Conservation (phyloP, 1,139 yeast species). For the Yamadazyma conglobata region DNA sequence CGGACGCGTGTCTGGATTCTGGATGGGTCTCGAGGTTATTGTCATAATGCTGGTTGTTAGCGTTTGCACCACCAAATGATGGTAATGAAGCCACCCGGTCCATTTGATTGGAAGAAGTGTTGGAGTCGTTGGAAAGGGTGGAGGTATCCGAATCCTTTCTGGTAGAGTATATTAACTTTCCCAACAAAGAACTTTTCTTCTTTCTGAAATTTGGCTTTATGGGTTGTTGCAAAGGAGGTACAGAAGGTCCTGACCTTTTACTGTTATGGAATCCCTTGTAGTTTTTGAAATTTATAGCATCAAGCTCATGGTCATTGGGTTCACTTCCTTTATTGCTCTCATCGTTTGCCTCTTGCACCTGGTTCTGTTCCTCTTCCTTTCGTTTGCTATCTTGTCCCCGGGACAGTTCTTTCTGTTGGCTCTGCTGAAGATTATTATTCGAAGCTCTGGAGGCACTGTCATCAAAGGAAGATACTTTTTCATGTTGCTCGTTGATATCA, state of each 20-base stretch:
- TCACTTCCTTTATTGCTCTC: not conserved
- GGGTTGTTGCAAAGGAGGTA: slow-evolving; percentile 52
- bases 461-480: not conserved
- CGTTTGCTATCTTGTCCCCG: too few relatives aligned
- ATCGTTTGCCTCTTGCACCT: not conserved
- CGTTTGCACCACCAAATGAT: not conserved
- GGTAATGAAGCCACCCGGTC: slow-evolving; percentile 8
- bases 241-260: slow-evolving; percentile 28
- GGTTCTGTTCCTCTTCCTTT: too few relatives aligned
- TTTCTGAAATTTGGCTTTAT: slow-evolving; percentile 47
- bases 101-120: slow-evolving; percentile 2
- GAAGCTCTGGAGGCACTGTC: too few relatives aligned
- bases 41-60: not conserved
- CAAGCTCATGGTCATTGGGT: not conserved
- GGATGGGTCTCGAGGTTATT: slow-evolving; percentile 3
- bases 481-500: not conserved
- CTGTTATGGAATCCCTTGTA: slow-evolving; percentile 52
- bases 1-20: slow-evolving; percentile 7
- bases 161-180: slow-evolving; percentile 44
- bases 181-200: slow-evolving; percentile 42
- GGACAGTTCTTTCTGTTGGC: too few relatives aligned
- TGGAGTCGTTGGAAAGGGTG: slow-evolving; percentile 3
- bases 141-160: slow-evolving; percentile 36
- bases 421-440: too few relatives aligned
- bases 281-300: slow-evolving; percentile 17